Percentiles rank a stretch among this genome's conserved stretches.
These are phyloP conservation scores for Gonium pectorale DNA, from an alignment of 139 green algal genomes.

Conservation along the genomic window DNA sequence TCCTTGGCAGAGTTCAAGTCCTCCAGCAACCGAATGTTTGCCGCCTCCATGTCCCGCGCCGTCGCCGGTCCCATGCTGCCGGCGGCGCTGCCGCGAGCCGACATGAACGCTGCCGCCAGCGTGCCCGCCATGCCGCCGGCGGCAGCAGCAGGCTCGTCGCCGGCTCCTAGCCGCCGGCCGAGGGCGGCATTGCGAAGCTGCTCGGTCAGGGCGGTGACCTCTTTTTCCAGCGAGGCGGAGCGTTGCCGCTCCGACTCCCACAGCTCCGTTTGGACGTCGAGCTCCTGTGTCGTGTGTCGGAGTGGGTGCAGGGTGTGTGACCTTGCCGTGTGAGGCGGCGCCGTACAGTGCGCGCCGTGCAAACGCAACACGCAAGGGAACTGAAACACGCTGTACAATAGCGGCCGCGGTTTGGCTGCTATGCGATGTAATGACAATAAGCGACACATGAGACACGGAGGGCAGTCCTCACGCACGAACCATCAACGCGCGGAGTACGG, in stretches of 20 bases:
- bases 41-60: conserved; percentile 26
- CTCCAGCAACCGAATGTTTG: conserved; percentile 36
- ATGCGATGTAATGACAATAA: too few relatives aligned
- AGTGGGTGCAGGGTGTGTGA: not conserved
- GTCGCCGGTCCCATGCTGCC: not conserved
- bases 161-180: conserved; percentile 6
- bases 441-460: too few relatives aligned
- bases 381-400: not conserved
- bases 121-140: conserved; percentile 4
- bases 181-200: conserved; percentile 21
- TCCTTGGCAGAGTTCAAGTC: conserved; percentile 17
- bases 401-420: too few relatives aligned
- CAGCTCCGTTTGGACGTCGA: conserved; percentile 45
- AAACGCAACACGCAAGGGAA: too few relatives aligned
- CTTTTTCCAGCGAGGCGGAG: conserved; percentile 26
- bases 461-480: too few relatives aligned
- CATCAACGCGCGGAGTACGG: too few relatives aligned
- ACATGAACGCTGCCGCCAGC: not conserved
- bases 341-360: too few relatives aligned
- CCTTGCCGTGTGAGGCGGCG: too few relatives aligned
- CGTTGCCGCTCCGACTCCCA: conserved; percentile 34
- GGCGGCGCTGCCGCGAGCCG: not conserved
- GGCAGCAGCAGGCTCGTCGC: not conserved
- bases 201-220: conserved; percentile 31
- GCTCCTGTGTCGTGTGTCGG: not conserved